Conservation (phyloP, 164 flowering plant genomes). For the Vitis labrusca region DNA sequence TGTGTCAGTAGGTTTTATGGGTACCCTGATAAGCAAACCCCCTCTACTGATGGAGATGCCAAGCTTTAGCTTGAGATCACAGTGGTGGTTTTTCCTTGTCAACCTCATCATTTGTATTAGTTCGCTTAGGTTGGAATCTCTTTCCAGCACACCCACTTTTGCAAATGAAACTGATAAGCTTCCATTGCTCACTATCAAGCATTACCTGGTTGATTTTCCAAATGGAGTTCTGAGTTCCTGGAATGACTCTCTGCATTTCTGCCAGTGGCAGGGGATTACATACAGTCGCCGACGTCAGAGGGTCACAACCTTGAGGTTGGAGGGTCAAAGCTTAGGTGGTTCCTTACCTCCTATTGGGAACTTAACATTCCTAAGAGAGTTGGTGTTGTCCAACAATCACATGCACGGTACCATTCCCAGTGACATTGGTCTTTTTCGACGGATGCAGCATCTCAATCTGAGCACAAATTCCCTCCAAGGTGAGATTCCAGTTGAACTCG, state of each 20-base stretch:
- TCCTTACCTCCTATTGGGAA: constrained; percentile 19
- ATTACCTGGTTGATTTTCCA: not conserved
- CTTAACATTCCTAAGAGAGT: constrained; percentile 6
- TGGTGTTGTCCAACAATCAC: constrained; percentile 9
- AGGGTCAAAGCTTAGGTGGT: not conserved
- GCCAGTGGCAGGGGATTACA: constrained; percentile 9
- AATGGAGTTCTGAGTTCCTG: not conserved
- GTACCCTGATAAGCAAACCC: too few relatives aligned
- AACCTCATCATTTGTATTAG: not conserved
- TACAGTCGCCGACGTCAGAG: not conserved
- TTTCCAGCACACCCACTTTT: not conserved
- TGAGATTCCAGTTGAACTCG: constrained; percentile 13
- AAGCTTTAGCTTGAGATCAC: not conserved
- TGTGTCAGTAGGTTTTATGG: too few relatives aligned
- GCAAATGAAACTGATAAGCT: constrained; percentile 5
- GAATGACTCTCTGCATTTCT: constrained; percentile 14
- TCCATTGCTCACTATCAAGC: constrained; percentile 9
- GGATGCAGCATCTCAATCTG: constrained; percentile 9
- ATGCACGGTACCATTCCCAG: constrained; percentile 13
- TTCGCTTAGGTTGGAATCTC: not conserved
- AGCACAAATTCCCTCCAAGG: constrained; percentile 11
- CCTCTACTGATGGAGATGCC: too few relatives aligned
- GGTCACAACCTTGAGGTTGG: constrained; percentile 1
- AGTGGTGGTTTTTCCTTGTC: too few relatives aligned
- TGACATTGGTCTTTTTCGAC: constrained; percentile 14